These are phyloP conservation scores for Yamadazyma sp. DNA, from an alignment of 805 yeast genomes.

Conservation along the genomic window DNA sequence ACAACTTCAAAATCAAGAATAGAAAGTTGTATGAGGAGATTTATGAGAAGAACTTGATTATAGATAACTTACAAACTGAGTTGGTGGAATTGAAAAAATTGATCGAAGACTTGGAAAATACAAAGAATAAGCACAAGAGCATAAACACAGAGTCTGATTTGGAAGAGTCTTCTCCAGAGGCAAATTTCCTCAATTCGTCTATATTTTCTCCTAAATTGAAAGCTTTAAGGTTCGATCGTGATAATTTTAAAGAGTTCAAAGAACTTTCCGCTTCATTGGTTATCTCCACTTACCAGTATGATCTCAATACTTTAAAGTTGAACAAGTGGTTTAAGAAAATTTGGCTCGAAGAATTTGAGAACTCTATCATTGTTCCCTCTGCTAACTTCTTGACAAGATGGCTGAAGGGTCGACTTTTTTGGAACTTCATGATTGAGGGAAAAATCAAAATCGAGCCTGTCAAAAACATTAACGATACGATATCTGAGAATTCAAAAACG, in stretches of 20 bases:
- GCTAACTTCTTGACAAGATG: slow-evolving; percentile 42
- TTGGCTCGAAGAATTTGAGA: slow-evolving; percentile 75
- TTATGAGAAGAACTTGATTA: slow-evolving; percentile 66
- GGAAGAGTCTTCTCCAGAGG: not conserved
- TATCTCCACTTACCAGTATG: slow-evolving; percentile 35
- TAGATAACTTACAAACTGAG: slow-evolving; percentile 67
- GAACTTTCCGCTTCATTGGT: slow-evolving; percentile 36
- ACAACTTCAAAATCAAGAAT: slow-evolving; percentile 59
- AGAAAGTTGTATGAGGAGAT: slow-evolving; percentile 51
- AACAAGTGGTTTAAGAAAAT: slow-evolving; percentile 62
- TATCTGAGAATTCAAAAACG: slow-evolving; percentile 24
- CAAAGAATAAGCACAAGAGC: slow-evolving; percentile 13
- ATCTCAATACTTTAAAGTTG: slow-evolving; percentile 44
- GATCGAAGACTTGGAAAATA: slow-evolving; percentile 54
- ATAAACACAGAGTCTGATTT: not conserved
- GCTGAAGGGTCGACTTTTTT: slow-evolving; percentile 49
- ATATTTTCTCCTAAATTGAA: slow-evolving; percentile 35
- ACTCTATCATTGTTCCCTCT: slow-evolving; percentile 32
- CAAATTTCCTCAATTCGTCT: slow-evolving; percentile 17
- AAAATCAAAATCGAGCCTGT: slow-evolving; percentile 83
- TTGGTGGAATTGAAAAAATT: slow-evolving; percentile 62
- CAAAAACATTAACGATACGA: slow-evolving; percentile 75
- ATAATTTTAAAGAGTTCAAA: slow-evolving; percentile 46
- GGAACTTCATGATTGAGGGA: slow-evolving; percentile 74
- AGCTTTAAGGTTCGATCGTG: slow-evolving; percentile 47